A percentile compares a stretch with the other conserved stretches of the same genome.
Evolutionary conservation across 1,284 basidiomycete genomes (phyloP).

Genomic region (Stygiomarasmius scandens): DNA sequence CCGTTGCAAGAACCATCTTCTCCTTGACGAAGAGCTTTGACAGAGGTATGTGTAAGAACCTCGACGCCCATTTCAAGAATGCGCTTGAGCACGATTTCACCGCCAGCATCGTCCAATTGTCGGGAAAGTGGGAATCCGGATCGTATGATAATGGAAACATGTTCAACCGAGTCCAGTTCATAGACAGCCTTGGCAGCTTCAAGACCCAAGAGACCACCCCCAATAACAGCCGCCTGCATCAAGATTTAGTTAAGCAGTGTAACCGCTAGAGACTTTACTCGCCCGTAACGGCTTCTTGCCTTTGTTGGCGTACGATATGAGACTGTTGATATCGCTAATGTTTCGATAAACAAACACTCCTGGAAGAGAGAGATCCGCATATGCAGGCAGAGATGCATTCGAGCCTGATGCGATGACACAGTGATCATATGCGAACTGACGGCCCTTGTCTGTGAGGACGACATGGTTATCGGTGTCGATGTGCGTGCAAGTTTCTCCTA

Average conservation of each 20-base stretch:
- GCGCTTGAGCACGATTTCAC: conserved; percentile 68
- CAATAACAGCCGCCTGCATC: conserved; percentile 55
- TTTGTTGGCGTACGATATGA: conserved; percentile 57
- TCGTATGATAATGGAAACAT: conserved; percentile 58
- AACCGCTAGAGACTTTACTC: background rate
- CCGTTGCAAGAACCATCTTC: conserved; percentile 42
- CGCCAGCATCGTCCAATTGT: conserved; percentile 72
- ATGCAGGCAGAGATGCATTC: conserved; percentile 66
- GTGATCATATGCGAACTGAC: conserved; percentile 58
- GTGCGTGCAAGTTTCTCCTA: conserved; percentile 54
- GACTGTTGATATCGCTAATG: conserved; percentile 65
- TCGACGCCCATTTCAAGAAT: conserved; percentile 70
- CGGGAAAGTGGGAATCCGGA: conserved; percentile 66
- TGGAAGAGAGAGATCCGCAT: conserved; percentile 46
- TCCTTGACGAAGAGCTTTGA: conserved; percentile 41
- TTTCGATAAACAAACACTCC: conserved; percentile 78
- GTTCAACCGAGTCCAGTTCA: conserved; percentile 43
- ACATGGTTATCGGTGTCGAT: conserved; percentile 48
- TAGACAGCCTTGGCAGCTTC: conserved; percentile 78
- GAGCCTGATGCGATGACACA: conserved; percentile 78
- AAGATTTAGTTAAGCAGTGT: background rate
- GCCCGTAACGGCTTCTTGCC: conserved; percentile 39
- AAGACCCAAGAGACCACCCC: conserved; percentile 74
- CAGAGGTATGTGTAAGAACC: conserved; percentile 56
- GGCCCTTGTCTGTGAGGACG: conserved; percentile 50